Conservation (phyloP, 441 rosid genomes). For the Erodium texanum region DNA sequence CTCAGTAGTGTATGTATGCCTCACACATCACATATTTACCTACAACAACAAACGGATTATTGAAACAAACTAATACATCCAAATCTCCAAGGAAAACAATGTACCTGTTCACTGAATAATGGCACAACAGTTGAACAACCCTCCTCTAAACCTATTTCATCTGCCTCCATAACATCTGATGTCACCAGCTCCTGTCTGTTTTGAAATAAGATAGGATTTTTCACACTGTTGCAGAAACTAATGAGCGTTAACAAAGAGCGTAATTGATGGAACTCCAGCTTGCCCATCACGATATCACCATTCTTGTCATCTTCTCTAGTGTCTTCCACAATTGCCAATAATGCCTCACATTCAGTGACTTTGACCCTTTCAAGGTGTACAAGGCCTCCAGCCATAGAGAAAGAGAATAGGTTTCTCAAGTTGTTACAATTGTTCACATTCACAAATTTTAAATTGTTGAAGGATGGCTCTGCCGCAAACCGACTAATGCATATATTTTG, state of each 20-base stretch:
- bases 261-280: slow-evolving; percentile 6
- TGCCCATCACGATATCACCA: background rate
- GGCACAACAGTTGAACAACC: too few species aligned
- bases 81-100: too few species aligned
- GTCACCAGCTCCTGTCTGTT: too few species aligned
- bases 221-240: slow-evolving; percentile 1
- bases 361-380: slow-evolving; percentile 13
- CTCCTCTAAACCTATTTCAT: too few species aligned
- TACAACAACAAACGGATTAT: too few species aligned
- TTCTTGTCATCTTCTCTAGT: background rate
- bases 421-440: slow-evolving; percentile 5
- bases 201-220: background rate
- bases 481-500: slow-evolving; percentile 12
- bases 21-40: too few species aligned
- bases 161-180: too few species aligned
- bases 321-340: slow-evolving; percentile 2
- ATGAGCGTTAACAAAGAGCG: slow-evolving; percentile 4
- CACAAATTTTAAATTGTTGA: slow-evolving; percentile 11
- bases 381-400: slow-evolving; percentile 7
- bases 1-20: too few species aligned
- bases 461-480: background rate
- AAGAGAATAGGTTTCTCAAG: slow-evolving; percentile 12
- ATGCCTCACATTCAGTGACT: slow-evolving; percentile 13
- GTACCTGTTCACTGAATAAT: too few species aligned
- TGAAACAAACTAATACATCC: too few species aligned